Base-by-base conservation (phyloP, 768 basidiomycete species). In the Naganishia onofrii region DNA sequence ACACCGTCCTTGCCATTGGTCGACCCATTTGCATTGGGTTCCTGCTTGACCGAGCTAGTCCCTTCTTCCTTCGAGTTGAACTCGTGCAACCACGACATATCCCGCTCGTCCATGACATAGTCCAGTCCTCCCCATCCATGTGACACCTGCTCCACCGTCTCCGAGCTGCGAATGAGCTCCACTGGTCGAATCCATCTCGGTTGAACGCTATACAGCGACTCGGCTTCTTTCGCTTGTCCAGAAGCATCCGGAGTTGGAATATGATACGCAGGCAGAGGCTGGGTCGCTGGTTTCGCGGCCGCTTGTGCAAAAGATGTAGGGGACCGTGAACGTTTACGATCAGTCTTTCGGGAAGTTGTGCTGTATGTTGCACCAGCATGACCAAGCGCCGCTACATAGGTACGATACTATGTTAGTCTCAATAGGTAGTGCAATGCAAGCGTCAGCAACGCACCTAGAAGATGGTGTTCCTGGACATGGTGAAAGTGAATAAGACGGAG, bases 21-120 rank as follows among this genome's bases (percentile, higher is more conserved):
- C 15, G 42, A 17, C 15, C 60, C 52, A 53, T 48, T 68, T 34
- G 21, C 52, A 53, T 54, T 71, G 67, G 54, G 23, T 58, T 51
- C 68, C 71, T 42, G 73, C 71, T 66, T 72, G 17, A 72, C 72
- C 28, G 72, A 85, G 71, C 89, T 91, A 0, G 90, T 90, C 21
- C 92, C 92, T 79, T 93, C 91, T 29, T 75, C 74, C 63, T 77
- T 79, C 19, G 74, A 67, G 75, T 97, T 96, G 77, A 92, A 92
- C 82, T 88, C 89, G 75, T 91, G 89, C 36, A 99, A 85, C 95
- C 95, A 99, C 73, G 90, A 90, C 76, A 90, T 88, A 83, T 98
- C 95, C 21, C 90, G 88, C 80, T 98, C 96, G 75, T 99, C 95
- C 90, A 97, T 91, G 73, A 87, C 91, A 77, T 98, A 97, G 1